Conservation (phyloP, 2,329 filamentous ascomycete genomes). For the Drechslerella dactyloides region DNA sequence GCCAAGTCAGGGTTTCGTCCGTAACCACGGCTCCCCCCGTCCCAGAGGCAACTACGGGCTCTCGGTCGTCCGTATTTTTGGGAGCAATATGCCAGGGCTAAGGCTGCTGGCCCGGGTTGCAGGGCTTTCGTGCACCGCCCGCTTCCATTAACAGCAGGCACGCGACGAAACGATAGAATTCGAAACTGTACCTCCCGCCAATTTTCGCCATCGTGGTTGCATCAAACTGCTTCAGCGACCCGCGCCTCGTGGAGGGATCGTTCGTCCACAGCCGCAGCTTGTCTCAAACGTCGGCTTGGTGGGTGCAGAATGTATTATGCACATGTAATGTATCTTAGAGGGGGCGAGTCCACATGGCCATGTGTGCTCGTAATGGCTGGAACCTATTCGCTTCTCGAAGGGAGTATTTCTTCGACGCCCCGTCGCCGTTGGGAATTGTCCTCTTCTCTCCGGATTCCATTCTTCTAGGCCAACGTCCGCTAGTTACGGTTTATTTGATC, state of each 20-base stretch:
- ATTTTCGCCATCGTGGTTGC: neutral
- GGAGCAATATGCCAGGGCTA: neutral
- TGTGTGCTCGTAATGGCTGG: neutral
- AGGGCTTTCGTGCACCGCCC: neutral
- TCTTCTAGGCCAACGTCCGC: neutral
- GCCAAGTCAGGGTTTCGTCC: neutral
- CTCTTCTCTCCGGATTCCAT: constrained; percentile 7
- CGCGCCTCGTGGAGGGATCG: neutral
- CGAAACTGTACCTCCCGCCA: neutral
- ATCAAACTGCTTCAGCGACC: constrained; percentile 3
- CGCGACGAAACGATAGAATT: constrained; percentile 7
- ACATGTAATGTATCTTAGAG: no score
- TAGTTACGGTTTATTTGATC: neutral
- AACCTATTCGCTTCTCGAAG: neutral
- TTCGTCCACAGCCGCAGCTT: neutral
- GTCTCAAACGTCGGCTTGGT: neutral
- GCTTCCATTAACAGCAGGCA: constrained; percentile 2
- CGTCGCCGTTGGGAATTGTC: neutral
- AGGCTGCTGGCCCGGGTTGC: neutral
- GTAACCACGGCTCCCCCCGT: neutral
- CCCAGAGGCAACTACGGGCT: neutral
- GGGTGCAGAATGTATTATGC: neutral
- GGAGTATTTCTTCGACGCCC: neutral
- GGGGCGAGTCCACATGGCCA: neutral
- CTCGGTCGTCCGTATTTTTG: neutral